phyloP scores from a whole-genome alignment of 495 filamentous ascomycete genomes.

The Jackrogersella minutella region DNA sequence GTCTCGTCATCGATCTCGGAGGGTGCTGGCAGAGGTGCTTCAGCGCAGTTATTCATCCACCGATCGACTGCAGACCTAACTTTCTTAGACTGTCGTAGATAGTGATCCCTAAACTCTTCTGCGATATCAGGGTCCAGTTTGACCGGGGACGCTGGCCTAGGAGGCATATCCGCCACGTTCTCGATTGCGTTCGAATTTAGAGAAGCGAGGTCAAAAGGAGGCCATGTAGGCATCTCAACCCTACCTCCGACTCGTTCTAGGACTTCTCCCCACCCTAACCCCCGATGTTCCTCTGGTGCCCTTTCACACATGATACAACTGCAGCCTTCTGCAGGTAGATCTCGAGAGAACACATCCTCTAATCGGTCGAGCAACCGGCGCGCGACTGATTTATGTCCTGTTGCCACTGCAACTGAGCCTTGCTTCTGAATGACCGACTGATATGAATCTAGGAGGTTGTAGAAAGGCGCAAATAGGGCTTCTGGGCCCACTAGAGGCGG shows the following conservation, averaged over 20 bases:
- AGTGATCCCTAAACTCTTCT: slow-evolving; percentile 88
- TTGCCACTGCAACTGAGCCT: slow-evolving; percentile 93
- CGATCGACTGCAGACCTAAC: slow-evolving; percentile 82
- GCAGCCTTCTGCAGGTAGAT: slow-evolving; percentile 84
- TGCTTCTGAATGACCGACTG: slow-evolving; percentile 77
- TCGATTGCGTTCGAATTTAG: slow-evolving; percentile 64
- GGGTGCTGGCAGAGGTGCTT: slow-evolving; percentile 73
- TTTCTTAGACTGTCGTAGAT: slow-evolving; percentile 85
- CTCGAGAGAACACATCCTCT: slow-evolving; percentile 90
- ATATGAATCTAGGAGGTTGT: slow-evolving; percentile 85
- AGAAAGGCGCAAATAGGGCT: slow-evolving; percentile 79
- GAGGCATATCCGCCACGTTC: slow-evolving; percentile 51
- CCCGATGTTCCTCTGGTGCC: slow-evolving; percentile 64
- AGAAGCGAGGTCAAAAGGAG: slow-evolving; percentile 78
- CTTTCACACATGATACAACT: slow-evolving; percentile 78
- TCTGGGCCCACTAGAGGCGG: slow-evolving; percentile 65
- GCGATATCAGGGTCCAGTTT: slow-evolving; percentile 92
- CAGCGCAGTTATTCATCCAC: slow-evolving; percentile 83
- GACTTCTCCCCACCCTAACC: slow-evolving; percentile 96
- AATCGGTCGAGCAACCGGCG: slow-evolving; percentile 89
- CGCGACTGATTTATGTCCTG: slow-evolving; percentile 94
- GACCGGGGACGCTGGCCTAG: slow-evolving; percentile 68
- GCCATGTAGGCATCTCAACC: slow-evolving; percentile 84
- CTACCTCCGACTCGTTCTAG: slow-evolving; percentile 91
- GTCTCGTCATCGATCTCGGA: slow-evolving; percentile 93